A percentile compares a stretch with the other conserved stretches of the same genome.
phyloP scores from a whole-genome alignment of 1,284 basidiomycete species.

The Calocybe gambosa region DNA sequence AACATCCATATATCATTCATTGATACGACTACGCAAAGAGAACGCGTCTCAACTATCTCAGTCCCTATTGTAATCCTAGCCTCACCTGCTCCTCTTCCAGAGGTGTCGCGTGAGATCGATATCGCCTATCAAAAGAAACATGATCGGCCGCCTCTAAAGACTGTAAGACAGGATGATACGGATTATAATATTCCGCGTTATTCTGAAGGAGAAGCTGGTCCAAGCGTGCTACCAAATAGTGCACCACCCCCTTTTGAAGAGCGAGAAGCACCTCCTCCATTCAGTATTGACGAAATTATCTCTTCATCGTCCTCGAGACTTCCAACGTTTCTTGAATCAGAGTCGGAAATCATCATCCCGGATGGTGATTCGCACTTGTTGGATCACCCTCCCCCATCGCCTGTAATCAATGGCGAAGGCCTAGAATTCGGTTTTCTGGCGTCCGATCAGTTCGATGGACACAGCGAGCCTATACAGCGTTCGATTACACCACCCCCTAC shows the following conservation, averaged over 20 bases:
- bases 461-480: conserved; percentile 56
- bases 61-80: conserved; percentile 68
- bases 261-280: conserved; percentile 72
- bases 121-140: conserved; percentile 79
- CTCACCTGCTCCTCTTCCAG: conserved; percentile 66
- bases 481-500: conserved; percentile 61
- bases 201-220: conserved; percentile 63
- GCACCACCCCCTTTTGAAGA: conserved; percentile 81
- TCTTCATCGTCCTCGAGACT: conserved; percentile 49
- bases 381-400: conserved; percentile 28
- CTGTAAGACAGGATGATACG: conserved; percentile 58
- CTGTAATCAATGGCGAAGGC: conserved; percentile 62
- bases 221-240: conserved; percentile 51
- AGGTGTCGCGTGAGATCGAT: conserved; percentile 63
- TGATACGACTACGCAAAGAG: conserved; percentile 57
- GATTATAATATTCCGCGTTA: conserved; percentile 59
- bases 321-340: conserved; percentile 75
- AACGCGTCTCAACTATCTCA: conserved; percentile 51
- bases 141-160: conserved; percentile 66
- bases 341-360: conserved; percentile 60
- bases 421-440: conserved; percentile 62
- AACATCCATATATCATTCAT: conserved; percentile 66
- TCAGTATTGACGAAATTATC: conserved; percentile 49
- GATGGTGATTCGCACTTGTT: conserved; percentile 33
- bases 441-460: conserved; percentile 72